Conservation (phyloP, 1,284 basidiomycete genomes). For the Ceratobasidium sp. region DNA sequence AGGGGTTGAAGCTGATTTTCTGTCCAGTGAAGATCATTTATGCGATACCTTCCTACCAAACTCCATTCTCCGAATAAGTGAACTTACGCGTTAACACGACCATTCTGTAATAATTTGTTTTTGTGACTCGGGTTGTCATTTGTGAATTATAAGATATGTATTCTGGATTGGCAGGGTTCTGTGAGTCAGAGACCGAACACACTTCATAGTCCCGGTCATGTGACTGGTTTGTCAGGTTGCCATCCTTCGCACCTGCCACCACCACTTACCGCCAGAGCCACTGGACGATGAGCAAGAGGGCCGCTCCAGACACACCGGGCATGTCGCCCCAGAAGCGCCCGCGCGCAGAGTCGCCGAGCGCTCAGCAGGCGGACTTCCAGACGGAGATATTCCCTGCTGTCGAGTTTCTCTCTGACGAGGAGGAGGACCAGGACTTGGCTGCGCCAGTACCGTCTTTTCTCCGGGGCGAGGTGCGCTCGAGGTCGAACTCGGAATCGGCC, state of each 20-base stretch:
- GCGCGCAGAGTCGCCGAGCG: constrained; percentile 33
- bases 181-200: too few species aligned
- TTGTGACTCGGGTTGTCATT: too few species aligned
- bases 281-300: constrained; percentile 32
- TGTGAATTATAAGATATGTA: too few species aligned
- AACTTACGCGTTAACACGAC: too few species aligned
- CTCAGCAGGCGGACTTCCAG: constrained; percentile 34
- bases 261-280: too few species aligned
- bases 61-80: too few species aligned
- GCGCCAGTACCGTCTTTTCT: constrained; percentile 36
- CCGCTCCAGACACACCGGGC: constrained; percentile 14
- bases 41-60: too few species aligned
- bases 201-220: too few species aligned
- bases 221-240: constrained; percentile 17
- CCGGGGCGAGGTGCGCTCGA: constrained; percentile 23
- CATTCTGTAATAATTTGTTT: too few species aligned
- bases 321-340: constrained; percentile 30
- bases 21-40: too few species aligned
- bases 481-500: constrained; percentile 15
- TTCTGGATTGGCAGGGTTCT: too few species aligned
- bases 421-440: constrained; percentile 29
- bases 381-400: constrained; percentile 39
- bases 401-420: constrained; percentile 42
- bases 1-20: too few species aligned
- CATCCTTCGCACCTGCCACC: constrained; percentile 7